Percentiles rank a stretch among this genome's conserved stretches.
Evolutionary conservation across 306 rosid genomes (phyloP).

Genomic region (Pyrus communis): DNA sequence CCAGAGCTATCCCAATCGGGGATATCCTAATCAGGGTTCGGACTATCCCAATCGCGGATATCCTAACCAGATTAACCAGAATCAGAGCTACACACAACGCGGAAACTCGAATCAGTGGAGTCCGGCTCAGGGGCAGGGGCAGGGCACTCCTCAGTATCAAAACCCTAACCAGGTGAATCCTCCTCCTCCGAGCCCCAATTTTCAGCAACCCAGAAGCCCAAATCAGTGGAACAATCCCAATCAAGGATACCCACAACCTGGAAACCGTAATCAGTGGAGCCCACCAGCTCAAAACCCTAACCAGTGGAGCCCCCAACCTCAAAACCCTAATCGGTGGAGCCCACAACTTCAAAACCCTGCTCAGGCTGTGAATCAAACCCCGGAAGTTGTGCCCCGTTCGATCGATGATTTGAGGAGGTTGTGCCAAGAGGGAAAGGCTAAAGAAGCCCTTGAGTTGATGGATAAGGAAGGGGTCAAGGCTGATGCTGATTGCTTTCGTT

Average conservation of each 20-base stretch:
- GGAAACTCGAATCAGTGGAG: constrained; percentile 24
- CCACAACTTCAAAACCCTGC: constrained; percentile 16
- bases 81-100: constrained; percentile 5
- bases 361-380: constrained; percentile 25
- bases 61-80: constrained; percentile 3
- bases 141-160: constrained; percentile 4
- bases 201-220: constrained; percentile 28
- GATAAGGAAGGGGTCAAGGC: constrained; percentile 61
- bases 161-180: constrained; percentile 9
- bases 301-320: constrained; percentile 17
- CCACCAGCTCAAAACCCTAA: constrained; percentile 15
- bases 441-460: constrained; percentile 69
- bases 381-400: constrained; percentile 23
- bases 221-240: constrained; percentile 31
- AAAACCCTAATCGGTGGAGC: constrained; percentile 27
- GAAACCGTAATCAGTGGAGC: constrained; percentile 27
- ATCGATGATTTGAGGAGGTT: constrained; percentile 41
- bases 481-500: constrained; percentile 50
- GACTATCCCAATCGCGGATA: constrained; percentile 4
- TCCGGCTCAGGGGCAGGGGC: constrained; percentile 9
- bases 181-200: constrained; percentile 23
- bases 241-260: constrained; percentile 21
- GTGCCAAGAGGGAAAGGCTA: constrained; percentile 59
- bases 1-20: constrained; percentile 11
- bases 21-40: constrained; percentile 23